Evolutionary conservation across 2,329 filamentous ascomycete genomes (phyloP).

Genomic region (Diaporthe sp.): DNA sequence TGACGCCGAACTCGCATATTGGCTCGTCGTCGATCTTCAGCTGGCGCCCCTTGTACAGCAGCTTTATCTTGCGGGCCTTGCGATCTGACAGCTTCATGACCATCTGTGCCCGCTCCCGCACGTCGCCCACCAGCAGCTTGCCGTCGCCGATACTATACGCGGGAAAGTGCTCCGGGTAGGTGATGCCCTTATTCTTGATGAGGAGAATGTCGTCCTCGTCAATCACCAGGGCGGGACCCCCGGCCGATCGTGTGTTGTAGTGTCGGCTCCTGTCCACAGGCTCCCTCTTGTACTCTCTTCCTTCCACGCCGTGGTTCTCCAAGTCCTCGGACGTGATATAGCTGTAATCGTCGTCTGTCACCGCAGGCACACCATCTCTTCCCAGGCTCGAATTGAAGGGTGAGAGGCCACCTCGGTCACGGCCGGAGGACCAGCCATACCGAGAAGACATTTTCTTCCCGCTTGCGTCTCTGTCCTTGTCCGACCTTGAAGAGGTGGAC

Average conservation of each 20-base stretch:
- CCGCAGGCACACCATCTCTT: slow-evolving; percentile 64
- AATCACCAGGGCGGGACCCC: slow-evolving; percentile 47
- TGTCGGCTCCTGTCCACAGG: slow-evolving; percentile 34
- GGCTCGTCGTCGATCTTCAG: slow-evolving; percentile 74
- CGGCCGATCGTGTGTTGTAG: slow-evolving; percentile 40
- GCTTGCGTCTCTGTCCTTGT: slow-evolving; percentile 42
- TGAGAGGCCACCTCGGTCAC: slow-evolving; percentile 60
- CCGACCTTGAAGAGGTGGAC: slow-evolving; percentile 43
- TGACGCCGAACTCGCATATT: slow-evolving; percentile 72
- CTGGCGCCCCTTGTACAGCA: slow-evolving; percentile 81
- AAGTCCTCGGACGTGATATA: slow-evolving; percentile 87
- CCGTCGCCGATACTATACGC: slow-evolving; percentile 82
- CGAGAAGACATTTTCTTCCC: slow-evolving; percentile 63
- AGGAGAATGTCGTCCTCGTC: slow-evolving; percentile 78
- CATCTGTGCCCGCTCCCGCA: slow-evolving; percentile 76
- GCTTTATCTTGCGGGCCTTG: slow-evolving; percentile 68
- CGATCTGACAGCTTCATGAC: slow-evolving; percentile 73
- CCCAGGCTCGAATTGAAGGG: slow-evolving; percentile 63
- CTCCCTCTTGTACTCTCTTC: slow-evolving; percentile 47
- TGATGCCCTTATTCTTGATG: slow-evolving; percentile 76
- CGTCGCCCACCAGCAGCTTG: slow-evolving; percentile 75
- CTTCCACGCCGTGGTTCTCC: slow-evolving; percentile 57
- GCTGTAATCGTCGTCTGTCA: slow-evolving; percentile 83
- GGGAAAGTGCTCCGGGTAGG: slow-evolving; percentile 80
- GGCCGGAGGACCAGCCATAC: slow-evolving; percentile 63